Evolutionary conservation across 78 protist species (phyloP), one percentile per base, ranked within the genome.

Genomic region (Polysphondylium violaceum): DNA sequence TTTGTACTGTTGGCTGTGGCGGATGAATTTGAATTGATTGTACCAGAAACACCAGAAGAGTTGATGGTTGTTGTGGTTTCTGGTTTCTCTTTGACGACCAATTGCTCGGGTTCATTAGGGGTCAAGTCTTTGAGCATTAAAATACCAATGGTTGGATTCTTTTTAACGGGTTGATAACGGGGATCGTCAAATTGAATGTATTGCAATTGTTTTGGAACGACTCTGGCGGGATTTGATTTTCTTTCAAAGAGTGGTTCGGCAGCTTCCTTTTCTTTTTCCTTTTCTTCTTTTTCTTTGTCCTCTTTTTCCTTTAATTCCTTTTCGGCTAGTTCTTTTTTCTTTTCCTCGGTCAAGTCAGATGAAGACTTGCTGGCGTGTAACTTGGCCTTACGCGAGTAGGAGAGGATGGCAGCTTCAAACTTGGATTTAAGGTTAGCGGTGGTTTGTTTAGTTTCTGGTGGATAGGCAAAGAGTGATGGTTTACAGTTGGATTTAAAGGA

Each of bases 391-490:
- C 87, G 29, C 11, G 88, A 60, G 85, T 55, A 35, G n/a, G 96
- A 92, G 29, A 96, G 96, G 35, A 91, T 73, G 9, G 95, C 95
- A 35, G 91, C 94, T 27, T 81, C 76, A 53, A 87, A 86, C 86
- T 91, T 94, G 27, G 47, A 61, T 8, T 93, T 78, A 23, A 67
- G 69, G 53, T 31, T 79, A 43, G 53, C 2, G 21, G 63, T 55
- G 0, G 60, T 68, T 67, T 78, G 77, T 44, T 71, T 73, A 55
- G 79, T 56, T 21, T 67, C 72, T 67, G 96, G 95, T 6, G 99
- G 99, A 81, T 98, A 97, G 3, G 98, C 98, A 71, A 95, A 99
- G 33, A 81, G 41, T 2, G 94, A 97, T 29, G 98, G 95, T 58
- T 40, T 60, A 6, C 93, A 86, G 56, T 88, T 71, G 25, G 94